Base-by-base conservation (phyloP, 768 basidiomycete genomes). In the Asterophora lycoperdoides region DNA sequence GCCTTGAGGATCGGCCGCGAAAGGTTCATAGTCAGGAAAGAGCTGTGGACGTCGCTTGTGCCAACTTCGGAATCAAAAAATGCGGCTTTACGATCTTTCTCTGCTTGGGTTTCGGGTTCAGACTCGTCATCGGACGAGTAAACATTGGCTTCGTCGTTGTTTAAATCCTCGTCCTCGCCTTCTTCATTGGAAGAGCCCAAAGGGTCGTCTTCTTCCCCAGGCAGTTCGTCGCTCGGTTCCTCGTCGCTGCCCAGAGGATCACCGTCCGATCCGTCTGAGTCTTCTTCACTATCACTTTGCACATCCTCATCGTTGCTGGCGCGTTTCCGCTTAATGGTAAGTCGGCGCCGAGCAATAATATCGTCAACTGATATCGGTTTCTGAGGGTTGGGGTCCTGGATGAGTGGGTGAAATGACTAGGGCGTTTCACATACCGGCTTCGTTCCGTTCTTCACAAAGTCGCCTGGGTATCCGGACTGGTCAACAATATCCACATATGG, bases 1-100 rank as follows among this genome's bases (percentile, higher is more conserved):
- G 94, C 88, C 60, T 93, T 95, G 44, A 96, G 77, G 38, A 98
- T 78, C 1, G 93, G 96, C 23, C 96, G 87, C 1, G 96, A 97
- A 23, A 99, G 78, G 64, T 94, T 95, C 91, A 96, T 93, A 8
- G 86, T 81, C 32, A 91, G 69, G 72, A 96, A 96, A 13, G 94
- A 92, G 30, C 80, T 64, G 58, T 90, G 83, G n/a, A 68, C 62
- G 55, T 81, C 73, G 37, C 75, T 63, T 8, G 70, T 69, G 40
- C 66, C 61, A 35, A 72, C 61, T 44, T 79, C 75, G 1, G 81
- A 76, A 54, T 89, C 85, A 66, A 96, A 97, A 67, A 89, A 98
- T 11, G 89, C 91, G 18, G 82, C 79, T 69, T 96, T 95, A 44
- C 90, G 81, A 53, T 85, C 86, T 44, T 79, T 85, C 52, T 78